phyloP scores from a whole-genome alignment of 2,329 filamentous ascomycete genomes.

The Diaporthe eres region DNA sequence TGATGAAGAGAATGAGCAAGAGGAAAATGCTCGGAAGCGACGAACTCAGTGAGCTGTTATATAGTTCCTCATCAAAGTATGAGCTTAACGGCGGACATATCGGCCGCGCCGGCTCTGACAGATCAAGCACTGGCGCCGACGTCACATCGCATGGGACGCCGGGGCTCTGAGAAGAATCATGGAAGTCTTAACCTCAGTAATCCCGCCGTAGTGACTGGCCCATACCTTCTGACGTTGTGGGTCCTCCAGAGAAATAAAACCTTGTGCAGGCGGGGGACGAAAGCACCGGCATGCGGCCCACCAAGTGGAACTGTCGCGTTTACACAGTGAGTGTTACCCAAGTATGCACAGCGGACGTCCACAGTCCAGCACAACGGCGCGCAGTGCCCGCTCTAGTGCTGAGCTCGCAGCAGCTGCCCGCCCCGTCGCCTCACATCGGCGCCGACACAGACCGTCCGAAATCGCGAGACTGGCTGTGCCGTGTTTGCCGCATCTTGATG shows the following conservation, averaged over 20 bases:
- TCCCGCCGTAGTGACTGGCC: background rate
- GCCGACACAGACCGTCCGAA: background rate
- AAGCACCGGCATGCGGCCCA: background rate
- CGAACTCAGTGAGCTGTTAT: background rate
- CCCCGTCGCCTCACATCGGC: background rate
- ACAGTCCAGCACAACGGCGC: too few relatives aligned
- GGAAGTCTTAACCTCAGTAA: background rate
- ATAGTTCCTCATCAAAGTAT: conserved; percentile 11
- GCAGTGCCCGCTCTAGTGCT: conserved; percentile 1
- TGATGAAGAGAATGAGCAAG: background rate
- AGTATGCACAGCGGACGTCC: background rate
- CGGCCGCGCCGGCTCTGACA: background rate
- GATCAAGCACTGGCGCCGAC: background rate
- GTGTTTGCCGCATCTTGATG: background rate
- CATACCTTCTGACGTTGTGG: background rate
- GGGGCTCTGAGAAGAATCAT: background rate
- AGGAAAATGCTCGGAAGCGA: background rate
- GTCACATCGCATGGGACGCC: background rate
- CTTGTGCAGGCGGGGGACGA: background rate
- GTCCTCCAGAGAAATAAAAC: background rate
- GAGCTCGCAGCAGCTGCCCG: background rate
- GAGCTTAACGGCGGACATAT: background rate
- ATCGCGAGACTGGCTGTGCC: background rate
- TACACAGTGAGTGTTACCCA: background rate
- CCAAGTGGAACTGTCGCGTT: background rate